phyloP scores from a whole-genome alignment of 1,284 basidiomycete genomes.

The Rhodofomes roseus region DNA sequence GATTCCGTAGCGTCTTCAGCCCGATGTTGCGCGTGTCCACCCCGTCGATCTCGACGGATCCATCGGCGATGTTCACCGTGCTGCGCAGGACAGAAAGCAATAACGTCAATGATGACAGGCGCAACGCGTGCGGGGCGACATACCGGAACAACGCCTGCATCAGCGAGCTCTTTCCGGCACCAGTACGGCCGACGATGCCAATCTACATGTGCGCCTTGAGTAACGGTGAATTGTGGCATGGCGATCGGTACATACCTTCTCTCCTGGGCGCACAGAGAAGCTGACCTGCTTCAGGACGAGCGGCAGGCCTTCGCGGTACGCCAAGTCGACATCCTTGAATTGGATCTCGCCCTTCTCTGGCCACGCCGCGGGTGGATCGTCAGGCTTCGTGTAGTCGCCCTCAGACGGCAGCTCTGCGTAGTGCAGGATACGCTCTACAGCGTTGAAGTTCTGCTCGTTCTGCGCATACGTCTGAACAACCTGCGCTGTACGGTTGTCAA shows the following conservation, averaged over 20 bases:
- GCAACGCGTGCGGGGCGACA: neutral
- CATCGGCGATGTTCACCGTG: conserved; percentile 60
- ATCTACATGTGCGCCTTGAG: conserved; percentile 33
- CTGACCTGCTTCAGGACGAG: conserved; percentile 67
- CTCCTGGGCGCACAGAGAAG: conserved; percentile 62
- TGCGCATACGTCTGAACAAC: conserved; percentile 55
- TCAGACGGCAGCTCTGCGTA: conserved; percentile 54
- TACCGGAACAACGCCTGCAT: conserved; percentile 71
- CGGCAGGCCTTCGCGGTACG: conserved; percentile 71
- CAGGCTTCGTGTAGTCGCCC: conserved; percentile 36
- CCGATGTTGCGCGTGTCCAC: conserved; percentile 55
- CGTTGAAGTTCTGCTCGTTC: conserved; percentile 71
- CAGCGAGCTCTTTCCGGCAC: conserved; percentile 76
- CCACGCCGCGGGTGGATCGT: conserved; percentile 63
- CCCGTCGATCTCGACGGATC: conserved; percentile 71
- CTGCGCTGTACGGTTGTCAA: conserved; percentile 35
- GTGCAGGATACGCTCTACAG: conserved; percentile 62
- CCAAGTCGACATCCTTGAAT: conserved; percentile 61
- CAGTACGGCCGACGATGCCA: conserved; percentile 74
- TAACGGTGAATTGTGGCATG: neutral
- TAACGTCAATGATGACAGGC: neutral
- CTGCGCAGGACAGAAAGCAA: conserved; percentile 30
- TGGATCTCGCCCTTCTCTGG: conserved; percentile 57
- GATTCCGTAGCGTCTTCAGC: conserved; percentile 52
- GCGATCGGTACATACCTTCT: conserved; percentile 47